phyloP scores from a whole-genome alignment of 345 rosid species.

The Moricandia arvensis region DNA sequence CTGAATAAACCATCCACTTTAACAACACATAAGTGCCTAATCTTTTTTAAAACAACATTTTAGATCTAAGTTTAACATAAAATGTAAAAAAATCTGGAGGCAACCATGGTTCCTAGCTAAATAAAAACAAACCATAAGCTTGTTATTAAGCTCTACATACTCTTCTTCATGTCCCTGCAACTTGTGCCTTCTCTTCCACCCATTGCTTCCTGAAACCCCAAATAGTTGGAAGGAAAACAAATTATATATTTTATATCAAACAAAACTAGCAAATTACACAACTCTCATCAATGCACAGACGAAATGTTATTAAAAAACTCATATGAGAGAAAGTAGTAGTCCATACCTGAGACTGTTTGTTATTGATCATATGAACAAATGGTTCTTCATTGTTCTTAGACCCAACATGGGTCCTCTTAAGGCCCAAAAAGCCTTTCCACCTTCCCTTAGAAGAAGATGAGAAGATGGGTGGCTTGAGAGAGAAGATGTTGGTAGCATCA shows the following conservation, averaged over 20 bases:
- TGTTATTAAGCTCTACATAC: conserved; percentile 38
- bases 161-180: conserved; percentile 64
- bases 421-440: conserved; percentile 86
- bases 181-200: conserved; percentile 56
- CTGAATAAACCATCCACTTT: conserved; percentile 18
- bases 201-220: conserved; percentile 25
- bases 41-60: neutral
- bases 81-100: conserved; percentile 17
- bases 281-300: neutral
- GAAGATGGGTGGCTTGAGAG: conserved; percentile 54
- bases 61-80: conserved; percentile 34
- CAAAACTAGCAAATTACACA: neutral
- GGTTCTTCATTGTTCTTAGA: conserved; percentile 65
- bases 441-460: conserved; percentile 43
- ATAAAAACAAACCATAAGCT: neutral
- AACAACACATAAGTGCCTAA: conserved; percentile 16
- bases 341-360: conserved; percentile 42
- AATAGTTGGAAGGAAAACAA: neutral
- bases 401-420: conserved; percentile 63
- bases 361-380: conserved; percentile 37
- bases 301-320: neutral
- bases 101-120: conserved; percentile 29
- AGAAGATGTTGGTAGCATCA: conserved; percentile 43
- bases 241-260: neutral
- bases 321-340: conserved; percentile 6